phyloP scores from a whole-genome alignment of 1,284 basidiomycete genomes.

The Ceratobasidium sp. region DNA sequence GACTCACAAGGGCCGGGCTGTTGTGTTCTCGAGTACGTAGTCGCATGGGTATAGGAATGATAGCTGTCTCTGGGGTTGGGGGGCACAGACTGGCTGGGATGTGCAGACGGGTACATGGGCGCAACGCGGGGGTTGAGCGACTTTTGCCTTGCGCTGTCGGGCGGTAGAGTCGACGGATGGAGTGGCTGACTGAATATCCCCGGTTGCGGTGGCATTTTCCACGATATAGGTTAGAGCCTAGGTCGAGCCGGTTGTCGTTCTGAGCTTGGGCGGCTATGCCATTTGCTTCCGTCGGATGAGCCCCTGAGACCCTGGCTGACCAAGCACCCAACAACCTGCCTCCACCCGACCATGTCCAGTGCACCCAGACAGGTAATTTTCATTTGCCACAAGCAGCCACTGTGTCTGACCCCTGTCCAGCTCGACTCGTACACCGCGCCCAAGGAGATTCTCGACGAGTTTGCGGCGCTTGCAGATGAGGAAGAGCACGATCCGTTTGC shows the following conservation, averaged over 20 bases:
- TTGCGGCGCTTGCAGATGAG: constrained; percentile 90
- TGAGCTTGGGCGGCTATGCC: neutral
- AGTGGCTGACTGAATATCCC: constrained; percentile 39
- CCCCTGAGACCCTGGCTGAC: constrained; percentile 28
- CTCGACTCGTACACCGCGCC: constrained; percentile 92
- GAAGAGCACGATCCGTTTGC: constrained; percentile 94
- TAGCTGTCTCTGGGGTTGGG: constrained; percentile 22
- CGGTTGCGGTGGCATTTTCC: constrained; percentile 36
- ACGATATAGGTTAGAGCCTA: neutral
- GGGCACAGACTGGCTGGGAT: constrained; percentile 12
- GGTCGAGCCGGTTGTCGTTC: neutral
- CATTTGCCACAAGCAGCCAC: neutral
- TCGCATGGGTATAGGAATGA: constrained; percentile 7
- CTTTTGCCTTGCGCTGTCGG: constrained; percentile 35
- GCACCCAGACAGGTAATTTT: constrained; percentile 40
- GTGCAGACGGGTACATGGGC: constrained; percentile 11
- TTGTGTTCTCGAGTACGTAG: neutral
- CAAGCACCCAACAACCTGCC: constrained; percentile 18
- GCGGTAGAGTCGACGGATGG: constrained; percentile 42
- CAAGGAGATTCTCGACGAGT: constrained; percentile 95
- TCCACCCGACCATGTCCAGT: constrained; percentile 43
- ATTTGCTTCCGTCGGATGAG: constrained; percentile 39
- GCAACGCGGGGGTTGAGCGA: constrained; percentile 32
- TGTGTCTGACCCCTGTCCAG: constrained; percentile 56
- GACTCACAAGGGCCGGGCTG: constrained; percentile 42